Base-by-base conservation (phyloP, 2,329 filamentous ascomycete species). In the Amesomyces nigricolor region DNA sequence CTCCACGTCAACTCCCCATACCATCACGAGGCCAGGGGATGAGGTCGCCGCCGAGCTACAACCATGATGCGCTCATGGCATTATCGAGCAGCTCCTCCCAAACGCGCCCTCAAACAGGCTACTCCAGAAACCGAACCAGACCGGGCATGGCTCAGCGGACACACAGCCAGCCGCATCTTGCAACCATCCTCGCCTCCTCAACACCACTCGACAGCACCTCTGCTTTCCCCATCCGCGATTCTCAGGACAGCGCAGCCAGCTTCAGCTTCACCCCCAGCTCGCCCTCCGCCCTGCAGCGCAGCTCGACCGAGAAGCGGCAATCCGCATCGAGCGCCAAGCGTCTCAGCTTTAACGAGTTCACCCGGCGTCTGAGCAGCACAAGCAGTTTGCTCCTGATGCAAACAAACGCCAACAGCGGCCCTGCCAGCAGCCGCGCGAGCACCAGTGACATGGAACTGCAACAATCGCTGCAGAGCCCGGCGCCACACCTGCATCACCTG, bases 261-360 rank as follows among this genome's bases (percentile, higher is more conserved):
- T 58, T 58, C 14, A 54, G 56, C 38, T 52, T 54, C 30, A 51
- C 58, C 42, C 47, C 61, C 43, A 58, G 55, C 13, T 40, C 62
- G 17, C 51, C 58, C 5, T 58, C 62, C 2, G 59, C 61, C 35
- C 39, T 64, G 29, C 65, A 66, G 17, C 65, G 62, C 32, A 58
- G 54, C 57, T 40, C 61, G n/a, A 54, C 58, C 17, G 76, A 79
- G 52, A 78, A 80, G 60, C 76, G 78, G 32, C 72, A 74, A 47
- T 83, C 81, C 29, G 72, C 71, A 40, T 78, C 77, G 10, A 82
- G 78, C 65, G 70, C 71, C 46, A 84, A 83, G 71, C 75, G 79
- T 57, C 74, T 82, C 53, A 83, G 79, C 70, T 82, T 85, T 61
- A 79, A 75, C 62, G 82, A 86, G 52, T 81, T 83, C 59, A 78